phyloP scores from a whole-genome alignment of 768 basidiomycete species.

The Tylopilus vinaceipallidus region DNA sequence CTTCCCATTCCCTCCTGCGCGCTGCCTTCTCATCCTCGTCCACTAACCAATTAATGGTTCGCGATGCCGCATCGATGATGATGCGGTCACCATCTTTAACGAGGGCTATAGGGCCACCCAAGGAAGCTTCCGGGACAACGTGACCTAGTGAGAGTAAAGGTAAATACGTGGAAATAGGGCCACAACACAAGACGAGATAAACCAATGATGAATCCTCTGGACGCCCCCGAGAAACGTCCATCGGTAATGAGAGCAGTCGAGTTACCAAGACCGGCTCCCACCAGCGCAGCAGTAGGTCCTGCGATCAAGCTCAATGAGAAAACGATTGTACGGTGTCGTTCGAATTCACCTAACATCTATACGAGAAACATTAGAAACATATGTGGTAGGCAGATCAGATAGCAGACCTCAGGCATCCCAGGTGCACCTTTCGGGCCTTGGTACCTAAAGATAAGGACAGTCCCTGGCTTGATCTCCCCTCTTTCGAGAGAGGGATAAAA shows the following conservation, averaged over 20 bases:
- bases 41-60: conserved; percentile 72
- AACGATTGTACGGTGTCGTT: neutral
- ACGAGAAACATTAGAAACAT: conserved; percentile 2
- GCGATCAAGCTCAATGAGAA: conserved; percentile 9
- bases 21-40: conserved; percentile 60
- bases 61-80: conserved; percentile 64
- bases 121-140: conserved; percentile 61
- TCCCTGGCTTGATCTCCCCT: conserved; percentile 75
- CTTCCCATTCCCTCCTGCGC: conserved; percentile 69
- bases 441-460: conserved; percentile 79
- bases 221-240: conserved; percentile 87
- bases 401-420: conserved; percentile 78
- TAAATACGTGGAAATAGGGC: conserved; percentile 37
- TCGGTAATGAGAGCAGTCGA: conserved; percentile 85
- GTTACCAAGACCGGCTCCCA: conserved; percentile 78
- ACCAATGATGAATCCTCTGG: conserved; percentile 62
- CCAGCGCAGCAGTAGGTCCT: conserved; percentile 80
- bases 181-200: conserved; percentile 2
- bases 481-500: conserved; percentile 74
- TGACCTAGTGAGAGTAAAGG: conserved; percentile 45
- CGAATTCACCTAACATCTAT: conserved; percentile 44
- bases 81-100: conserved; percentile 82
- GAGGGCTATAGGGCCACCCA: conserved; percentile 86
- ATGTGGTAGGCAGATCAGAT: neutral
- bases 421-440: conserved; percentile 91